Conservation (phyloP, 2,329 filamentous ascomycete genomes). For the Ambrosiella cleistominuta region DNA sequence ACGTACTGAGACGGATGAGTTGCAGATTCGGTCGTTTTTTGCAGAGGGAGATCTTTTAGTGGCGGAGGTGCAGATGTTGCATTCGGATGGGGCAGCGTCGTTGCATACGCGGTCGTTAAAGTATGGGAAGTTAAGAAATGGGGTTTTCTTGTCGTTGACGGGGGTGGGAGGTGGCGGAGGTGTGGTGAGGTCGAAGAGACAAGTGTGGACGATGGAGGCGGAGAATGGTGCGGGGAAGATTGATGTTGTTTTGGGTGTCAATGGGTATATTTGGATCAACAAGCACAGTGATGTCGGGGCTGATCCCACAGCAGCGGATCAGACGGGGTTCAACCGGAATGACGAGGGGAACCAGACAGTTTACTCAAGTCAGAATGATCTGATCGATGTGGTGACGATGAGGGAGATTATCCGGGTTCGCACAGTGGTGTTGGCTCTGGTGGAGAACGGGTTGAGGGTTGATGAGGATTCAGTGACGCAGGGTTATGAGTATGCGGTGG, state of each 20-base stretch:
- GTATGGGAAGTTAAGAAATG: slow-evolving; percentile 91
- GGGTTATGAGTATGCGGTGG: slow-evolving; percentile 67
- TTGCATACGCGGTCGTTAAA: slow-evolving; percentile 81
- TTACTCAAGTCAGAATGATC: slow-evolving; percentile 90
- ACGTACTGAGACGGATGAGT: slow-evolving; percentile 84
- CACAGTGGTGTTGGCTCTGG: slow-evolving; percentile 65
- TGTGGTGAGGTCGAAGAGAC: slow-evolving; percentile 66
- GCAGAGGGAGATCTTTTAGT: slow-evolving; percentile 85
- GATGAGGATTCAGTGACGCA: slow-evolving; percentile 77
- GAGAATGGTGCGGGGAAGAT: slow-evolving; percentile 44
- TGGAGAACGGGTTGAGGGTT: slow-evolving; percentile 65
- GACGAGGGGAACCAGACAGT: slow-evolving; percentile 75
- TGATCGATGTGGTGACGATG: slow-evolving; percentile 58
- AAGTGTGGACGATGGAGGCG: slow-evolving; percentile 66
- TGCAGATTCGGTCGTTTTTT: slow-evolving; percentile 96
- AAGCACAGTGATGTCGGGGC: slow-evolving; percentile 55
- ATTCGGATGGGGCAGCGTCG: slow-evolving; percentile 67
- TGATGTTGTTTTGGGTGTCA: slow-evolving; percentile 81
- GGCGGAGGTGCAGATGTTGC: slow-evolving; percentile 83
- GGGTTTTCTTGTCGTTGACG: slow-evolving; percentile 66
- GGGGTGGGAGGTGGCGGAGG: slow-evolving; percentile 75
- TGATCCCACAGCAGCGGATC: slow-evolving; percentile 27
- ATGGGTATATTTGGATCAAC: slow-evolving; percentile 91
- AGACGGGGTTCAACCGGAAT: slow-evolving; percentile 63
- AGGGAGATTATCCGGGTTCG: slow-evolving; percentile 74